Conservation (phyloP, 179 eudicot genomes). For the Silene vulgaris region DNA sequence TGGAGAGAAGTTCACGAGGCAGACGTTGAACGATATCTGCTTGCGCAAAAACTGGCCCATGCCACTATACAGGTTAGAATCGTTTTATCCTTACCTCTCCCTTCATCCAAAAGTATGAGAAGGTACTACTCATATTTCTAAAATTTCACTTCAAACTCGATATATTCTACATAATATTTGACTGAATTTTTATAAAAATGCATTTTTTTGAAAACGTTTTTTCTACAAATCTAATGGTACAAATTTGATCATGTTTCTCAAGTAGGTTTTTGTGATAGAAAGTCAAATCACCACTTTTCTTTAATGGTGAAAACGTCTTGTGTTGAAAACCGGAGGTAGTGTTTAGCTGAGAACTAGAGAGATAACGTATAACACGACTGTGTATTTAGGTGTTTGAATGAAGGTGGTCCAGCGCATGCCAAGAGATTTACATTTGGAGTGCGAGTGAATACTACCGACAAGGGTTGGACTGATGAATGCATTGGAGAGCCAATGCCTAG, state of each 20-base stretch:
- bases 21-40: constrained; percentile 92
- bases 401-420: constrained; percentile 99
- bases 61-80: constrained; percentile 79
- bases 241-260: neutral
- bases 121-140: too few relatives aligned
- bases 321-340: neutral
- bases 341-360: neutral
- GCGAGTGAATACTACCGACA: constrained; percentile 78
- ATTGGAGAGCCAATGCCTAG: constrained; percentile 99
- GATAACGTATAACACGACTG: neutral
- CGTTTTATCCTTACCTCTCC: neutral
- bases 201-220: too few relatives aligned
- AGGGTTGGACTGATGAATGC: constrained; percentile 94
- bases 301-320: neutral
- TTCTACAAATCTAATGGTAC: neutral
- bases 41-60: constrained; percentile 98
- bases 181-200: too few relatives aligned
- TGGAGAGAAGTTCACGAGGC: constrained; percentile 80
- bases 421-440: constrained; percentile 88
- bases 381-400: constrained; percentile 65
- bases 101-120: neutral
- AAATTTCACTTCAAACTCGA: too few relatives aligned
- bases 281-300: too few relatives aligned
- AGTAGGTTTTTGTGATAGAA: neutral
- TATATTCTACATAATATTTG: too few relatives aligned